Base-by-base conservation (phyloP, 139 green algal species). In the Axilococcus clingmanii region DNA sequence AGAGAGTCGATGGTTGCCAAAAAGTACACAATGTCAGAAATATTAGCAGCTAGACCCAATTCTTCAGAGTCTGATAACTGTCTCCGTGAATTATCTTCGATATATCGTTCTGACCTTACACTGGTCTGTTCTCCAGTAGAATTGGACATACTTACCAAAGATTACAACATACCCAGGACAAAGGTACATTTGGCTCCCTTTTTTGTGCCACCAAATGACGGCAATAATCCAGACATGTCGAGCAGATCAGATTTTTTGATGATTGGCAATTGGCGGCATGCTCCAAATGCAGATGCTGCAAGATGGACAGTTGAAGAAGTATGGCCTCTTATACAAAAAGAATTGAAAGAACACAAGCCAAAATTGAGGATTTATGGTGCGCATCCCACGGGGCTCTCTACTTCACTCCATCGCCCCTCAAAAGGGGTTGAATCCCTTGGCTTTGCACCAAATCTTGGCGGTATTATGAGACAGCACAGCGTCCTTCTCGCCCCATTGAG, bases 201-300 rank as follows among this genome's bases (percentile, higher is more conserved):
- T 40, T 84, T 80, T 59, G 38, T 47, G 8, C 40, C 19, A 30
- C 57, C 41, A 25, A 58, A 49, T 17, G 29, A 17, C 28, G 15
- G 25, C 19, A n/a, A 43, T 15, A 43, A 16, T 16, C 19, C 16
- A 48, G 19, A 25, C 11, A 65, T 57, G 24, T 22, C 19, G 1
- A 34, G 57, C 22, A 61, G 76, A 22, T 15, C 16, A n/a, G 48
- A 85, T 52, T 82, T 82, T 34, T 29, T 78, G n/a, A 70, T 70
- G 59, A 73, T 86, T 36, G 78, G 78, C 24, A 82, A 71, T 46
- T 83, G 74, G 55, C 25, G 50, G 24, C 78, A 86, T 53, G 32
- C 69, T 16, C 78, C 78, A 16, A 86, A 86, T 46, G 19, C 67
- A 19, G 78, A 86, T 53, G 59, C 58, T 3, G 69, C 72, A 14